phyloP scores from a whole-genome alignment of 768 basidiomycete genomes.

The Russula brevipes region DNA sequence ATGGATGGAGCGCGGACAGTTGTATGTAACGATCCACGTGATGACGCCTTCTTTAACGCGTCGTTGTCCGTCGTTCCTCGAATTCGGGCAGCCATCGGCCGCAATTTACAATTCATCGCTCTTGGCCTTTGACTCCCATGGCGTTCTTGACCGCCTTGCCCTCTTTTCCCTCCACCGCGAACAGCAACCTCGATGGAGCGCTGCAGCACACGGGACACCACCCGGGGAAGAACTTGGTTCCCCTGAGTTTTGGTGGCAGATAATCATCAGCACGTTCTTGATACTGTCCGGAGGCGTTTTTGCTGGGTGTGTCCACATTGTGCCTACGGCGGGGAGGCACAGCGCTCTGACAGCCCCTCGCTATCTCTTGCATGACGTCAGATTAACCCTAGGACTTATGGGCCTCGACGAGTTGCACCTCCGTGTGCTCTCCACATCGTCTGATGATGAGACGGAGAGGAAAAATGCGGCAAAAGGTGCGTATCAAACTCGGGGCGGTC shows the following conservation, averaged over 20 bases:
- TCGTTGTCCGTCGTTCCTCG: neutral
- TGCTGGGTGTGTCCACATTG: slow-evolving; percentile 59
- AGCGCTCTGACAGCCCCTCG: neutral
- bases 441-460: slow-evolving; percentile 65
- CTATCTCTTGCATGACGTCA: slow-evolving; percentile 31
- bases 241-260: slow-evolving; percentile 69
- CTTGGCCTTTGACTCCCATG: neutral
- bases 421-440: slow-evolving; percentile 76
- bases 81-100: neutral
- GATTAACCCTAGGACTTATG: slow-evolving; percentile 89
- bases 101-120: neutral
- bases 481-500: neutral
- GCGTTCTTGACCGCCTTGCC: slow-evolving; percentile 9
- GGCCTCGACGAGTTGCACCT: slow-evolving; percentile 89
- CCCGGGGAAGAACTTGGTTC: slow-evolving; percentile 40
- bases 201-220: no score
- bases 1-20: neutral
- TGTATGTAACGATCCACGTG: neutral
- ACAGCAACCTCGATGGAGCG: neutral
- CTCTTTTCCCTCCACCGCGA: neutral
- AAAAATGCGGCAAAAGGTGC: slow-evolving; percentile 65
- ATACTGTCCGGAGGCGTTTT: slow-evolving; percentile 89
- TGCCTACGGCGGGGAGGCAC: no score
- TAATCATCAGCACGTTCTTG: slow-evolving; percentile 58
- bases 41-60: neutral